These are phyloP conservation scores for Plasmodium gonderi DNA, from an alignment of 169 alveolate species.

Conservation along the genomic window DNA sequence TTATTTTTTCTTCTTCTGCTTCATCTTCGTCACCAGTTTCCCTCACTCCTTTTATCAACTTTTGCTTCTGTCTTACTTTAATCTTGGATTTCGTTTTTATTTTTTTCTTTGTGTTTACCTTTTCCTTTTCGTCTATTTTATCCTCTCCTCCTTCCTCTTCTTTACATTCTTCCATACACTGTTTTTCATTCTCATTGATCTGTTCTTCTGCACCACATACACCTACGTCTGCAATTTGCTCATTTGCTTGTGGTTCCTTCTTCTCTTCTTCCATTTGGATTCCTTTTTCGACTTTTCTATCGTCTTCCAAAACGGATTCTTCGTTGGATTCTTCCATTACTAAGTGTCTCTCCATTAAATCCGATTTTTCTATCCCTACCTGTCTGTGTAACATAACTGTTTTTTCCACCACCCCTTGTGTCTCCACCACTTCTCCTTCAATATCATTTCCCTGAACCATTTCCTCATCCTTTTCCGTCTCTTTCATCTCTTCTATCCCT, in stretches of 20 bases:
- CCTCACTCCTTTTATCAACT: neutral
- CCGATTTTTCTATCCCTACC: neutral
- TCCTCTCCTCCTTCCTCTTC: neutral
- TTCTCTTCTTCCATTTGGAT: neutral
- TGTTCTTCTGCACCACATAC: neutral
- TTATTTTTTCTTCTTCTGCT: neutral
- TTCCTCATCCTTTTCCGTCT: conserved; percentile 1
- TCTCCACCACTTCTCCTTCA: no score
- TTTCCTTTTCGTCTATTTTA: neutral
- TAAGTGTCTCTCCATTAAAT: neutral
- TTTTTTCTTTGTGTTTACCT: neutral
- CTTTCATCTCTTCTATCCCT: neutral
- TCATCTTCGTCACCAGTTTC: neutral
- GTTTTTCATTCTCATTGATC: neutral
- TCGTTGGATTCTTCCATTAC: neutral
- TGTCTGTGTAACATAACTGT: no score
- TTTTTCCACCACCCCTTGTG: neutral
- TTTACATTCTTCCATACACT: neutral
- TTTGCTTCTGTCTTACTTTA: neutral
- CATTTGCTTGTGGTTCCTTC: neutral
- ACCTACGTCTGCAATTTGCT: neutral
- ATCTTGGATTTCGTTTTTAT: neutral
- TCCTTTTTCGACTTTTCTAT: neutral
- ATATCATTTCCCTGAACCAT: neutral
- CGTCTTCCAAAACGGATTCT: neutral